A percentile compares a stretch with the other conserved stretches of the same genome.
Evolutionary conservation across 345 rosid genomes (phyloP).

Genomic region (Zanthoxylum bungeanum): DNA sequence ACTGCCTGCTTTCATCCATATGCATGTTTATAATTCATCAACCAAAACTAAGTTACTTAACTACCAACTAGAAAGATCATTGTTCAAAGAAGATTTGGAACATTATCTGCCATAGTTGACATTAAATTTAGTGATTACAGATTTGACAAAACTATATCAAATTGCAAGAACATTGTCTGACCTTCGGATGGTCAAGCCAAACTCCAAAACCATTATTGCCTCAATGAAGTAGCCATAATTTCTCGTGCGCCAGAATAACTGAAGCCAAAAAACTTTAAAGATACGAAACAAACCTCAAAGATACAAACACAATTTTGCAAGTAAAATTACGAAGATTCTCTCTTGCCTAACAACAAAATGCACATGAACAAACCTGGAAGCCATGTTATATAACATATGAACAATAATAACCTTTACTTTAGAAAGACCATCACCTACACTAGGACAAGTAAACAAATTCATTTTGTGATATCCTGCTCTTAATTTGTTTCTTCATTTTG

Average conservation of each 20-base stretch:
- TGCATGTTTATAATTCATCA: not conserved
- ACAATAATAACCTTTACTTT: not conserved
- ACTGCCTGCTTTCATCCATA: not conserved
- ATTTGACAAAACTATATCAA: not conserved
- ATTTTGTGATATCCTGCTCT: not conserved
- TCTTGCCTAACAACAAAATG: not conserved
- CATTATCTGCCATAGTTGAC: not conserved
- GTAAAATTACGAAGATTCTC: not conserved
- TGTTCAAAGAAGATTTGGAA: constrained; percentile 1
- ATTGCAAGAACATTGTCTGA: constrained; percentile 26
- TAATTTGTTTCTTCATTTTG: not conserved
- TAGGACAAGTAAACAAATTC: not conserved
- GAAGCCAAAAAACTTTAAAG: constrained; percentile 14
- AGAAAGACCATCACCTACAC: not conserved
- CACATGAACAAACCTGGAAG: not conserved
- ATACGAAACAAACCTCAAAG: not conserved
- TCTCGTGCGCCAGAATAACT: constrained; percentile 83
- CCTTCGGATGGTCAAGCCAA: constrained; percentile 83
- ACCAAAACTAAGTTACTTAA: not conserved
- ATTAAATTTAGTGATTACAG: not conserved
- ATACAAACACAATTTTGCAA: not conserved
- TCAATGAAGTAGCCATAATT: constrained; percentile 74
- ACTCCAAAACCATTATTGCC: constrained; percentile 91
- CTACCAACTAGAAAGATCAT: not conserved
- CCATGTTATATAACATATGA: not conserved